Evolutionary conservation across 116 monocot genomes (phyloP), one percentile per base, ranked within the genome.

Genomic region (Papilionanthe hybrid): DNA sequence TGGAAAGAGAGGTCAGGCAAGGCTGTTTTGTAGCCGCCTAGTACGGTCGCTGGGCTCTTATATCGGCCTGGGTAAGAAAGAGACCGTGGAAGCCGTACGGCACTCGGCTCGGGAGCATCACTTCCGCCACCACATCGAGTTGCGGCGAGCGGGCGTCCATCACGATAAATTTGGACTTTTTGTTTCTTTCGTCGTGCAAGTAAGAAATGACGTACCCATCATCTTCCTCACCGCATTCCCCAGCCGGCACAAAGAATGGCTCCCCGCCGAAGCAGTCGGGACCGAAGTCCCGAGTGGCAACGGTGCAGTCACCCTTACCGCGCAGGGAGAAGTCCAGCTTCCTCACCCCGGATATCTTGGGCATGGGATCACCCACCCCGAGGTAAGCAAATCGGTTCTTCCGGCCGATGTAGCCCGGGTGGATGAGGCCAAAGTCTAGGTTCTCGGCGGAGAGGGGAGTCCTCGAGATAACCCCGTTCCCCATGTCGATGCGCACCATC

Each of bases 21-120:
- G 2, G 43, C 43, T 6, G 6, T n/a, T n/a, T n/a, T 43, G 43
- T 11, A 13, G 11, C 49, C 13, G 49, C 12, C 11, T 49, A 49
- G 11, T 12, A 0, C 11, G 9, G 49, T 49, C 60, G 80, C 78
- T 94, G 91, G 1, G 81, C 45, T 27, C 47, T 72, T 47, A 96
- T 78, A 79, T 96, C 87, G 0, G 48, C 85, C 56, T 69, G 43
- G 44, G 75, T 81, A 42, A 92, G 80, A 68, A 96, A 96, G 20
- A 90, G 55, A 20, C 96, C 96, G 69, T 96, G 96, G 77, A 96
- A 91, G 13, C 92, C 93, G 71, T 96, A 93, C 0, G 96, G 96
- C 48, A 96, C 96, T 10, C 92, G 89, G 3, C 82, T 63, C 0
- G 92, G 94, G 55, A 93, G 85, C 75, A 79, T 10, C 55, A 96